A percentile compares a stretch with the other conserved stretches of the same genome.
These are phyloP conservation scores for Cryphonectria naterciae DNA, from an alignment of 2,329 filamentous ascomycete species.

Conservation along the genomic window DNA sequence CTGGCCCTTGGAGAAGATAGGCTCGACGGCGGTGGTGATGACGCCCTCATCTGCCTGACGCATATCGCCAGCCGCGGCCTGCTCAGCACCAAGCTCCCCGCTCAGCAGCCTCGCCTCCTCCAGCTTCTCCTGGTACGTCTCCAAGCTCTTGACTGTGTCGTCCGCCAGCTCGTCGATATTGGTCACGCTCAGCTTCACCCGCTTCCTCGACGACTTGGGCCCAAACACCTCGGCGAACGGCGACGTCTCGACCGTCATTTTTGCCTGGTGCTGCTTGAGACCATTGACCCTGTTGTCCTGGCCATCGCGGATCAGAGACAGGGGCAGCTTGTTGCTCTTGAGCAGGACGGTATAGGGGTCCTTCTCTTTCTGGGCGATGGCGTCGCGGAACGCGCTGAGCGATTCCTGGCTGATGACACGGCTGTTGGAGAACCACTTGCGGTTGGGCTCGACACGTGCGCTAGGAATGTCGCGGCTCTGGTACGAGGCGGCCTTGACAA, in stretches of 20 bases:
- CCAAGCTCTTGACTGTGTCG: constrained; percentile 78
- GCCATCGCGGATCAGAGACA: constrained; percentile 87
- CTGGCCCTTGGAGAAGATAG: constrained; percentile 93
- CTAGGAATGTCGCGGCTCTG: constrained; percentile 36
- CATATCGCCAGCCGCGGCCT: constrained; percentile 49
- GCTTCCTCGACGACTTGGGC: constrained; percentile 88
- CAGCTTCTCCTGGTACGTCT: constrained; percentile 77
- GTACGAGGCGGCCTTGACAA: constrained; percentile 80
- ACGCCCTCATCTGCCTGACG: constrained; percentile 45
- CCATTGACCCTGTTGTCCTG: constrained; percentile 70
- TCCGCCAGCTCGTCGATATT: constrained; percentile 82
- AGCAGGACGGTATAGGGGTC: constrained; percentile 95
- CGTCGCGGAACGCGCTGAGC: constrained; percentile 82
- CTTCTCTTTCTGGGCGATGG: constrained; percentile 85
- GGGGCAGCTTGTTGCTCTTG: constrained; percentile 95
- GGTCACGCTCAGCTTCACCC: constrained; percentile 84
- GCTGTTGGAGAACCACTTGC: constrained; percentile 98
- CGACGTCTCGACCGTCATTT: constrained; percentile 83
- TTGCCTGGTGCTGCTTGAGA: constrained; percentile 88
- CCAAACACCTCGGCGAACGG: constrained; percentile 91
- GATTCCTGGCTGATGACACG: constrained; percentile 82
- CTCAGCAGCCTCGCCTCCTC: constrained; percentile 80
- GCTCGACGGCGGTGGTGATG: constrained; percentile 71
- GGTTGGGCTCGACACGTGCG: constrained; percentile 43
- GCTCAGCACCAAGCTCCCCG: constrained; percentile 64